Base-by-base conservation (phyloP, 2,329 filamentous ascomycete species). In the Microdochium paspali region DNA sequence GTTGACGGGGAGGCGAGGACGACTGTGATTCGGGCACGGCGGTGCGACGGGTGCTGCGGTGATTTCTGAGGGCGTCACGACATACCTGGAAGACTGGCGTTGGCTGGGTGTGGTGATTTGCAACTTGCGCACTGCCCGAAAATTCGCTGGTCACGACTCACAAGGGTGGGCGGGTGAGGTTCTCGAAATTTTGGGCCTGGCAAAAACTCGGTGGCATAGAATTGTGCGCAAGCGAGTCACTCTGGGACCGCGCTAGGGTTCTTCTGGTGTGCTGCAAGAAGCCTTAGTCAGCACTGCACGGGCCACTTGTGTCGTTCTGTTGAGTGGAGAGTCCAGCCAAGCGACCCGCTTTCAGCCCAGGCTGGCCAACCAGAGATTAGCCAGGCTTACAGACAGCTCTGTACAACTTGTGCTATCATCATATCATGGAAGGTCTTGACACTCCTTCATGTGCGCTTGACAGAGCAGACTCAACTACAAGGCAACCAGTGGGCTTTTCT, bases 31-130 rank as follows among this genome's bases (percentile, higher is more conserved):
- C 15, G 35, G 13, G 35, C 15, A 21, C 15, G 35, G 18, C 18
- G 6, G 18, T 6, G 18, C 35, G 35, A 28, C 26, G 26, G 26
- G 26, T 28, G 35, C 13, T 40, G 35, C 35, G 35, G 35, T 7
- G 15, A 12, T 40, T 21, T 21, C 35, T 40, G 35, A 21, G 23
- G 35, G 35, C 35, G 35, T 40, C 18, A 40, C 35, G 35, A 40
- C 35, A 21, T 40, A 40, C 35, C 35, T 40, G 35, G 35, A 40
- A 40, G 35, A 40, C 35, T 40, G 35, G 35, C 35, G 35, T 21
- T 40, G 35, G 35, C 35, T 40, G 35, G 35, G 35, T 40, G 35
- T 40, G 35, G 35, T 40, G 35, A 40, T 40, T 40, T 40, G 35
- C 35, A 40, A 21, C 35, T 40, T 20, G 35, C 35, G 35, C 35